These are phyloP conservation scores for Fraxinus latifolia DNA, from an alignment of 305 asterid genomes.

Conservation along the genomic window DNA sequence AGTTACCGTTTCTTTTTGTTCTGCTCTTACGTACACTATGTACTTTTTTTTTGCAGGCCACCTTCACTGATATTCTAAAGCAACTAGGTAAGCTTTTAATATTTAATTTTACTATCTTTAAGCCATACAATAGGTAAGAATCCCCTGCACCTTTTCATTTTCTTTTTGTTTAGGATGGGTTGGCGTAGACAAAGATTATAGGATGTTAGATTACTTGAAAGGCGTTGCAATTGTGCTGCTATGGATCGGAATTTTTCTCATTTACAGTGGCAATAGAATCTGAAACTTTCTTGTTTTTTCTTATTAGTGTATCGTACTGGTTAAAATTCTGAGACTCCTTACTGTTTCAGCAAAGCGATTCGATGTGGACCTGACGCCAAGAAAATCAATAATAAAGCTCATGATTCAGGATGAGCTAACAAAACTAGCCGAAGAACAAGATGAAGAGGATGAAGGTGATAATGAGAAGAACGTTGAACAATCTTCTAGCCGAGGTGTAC, in stretches of 20 bases:
- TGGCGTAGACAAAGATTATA: neutral
- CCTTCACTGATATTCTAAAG: constrained; percentile 54
- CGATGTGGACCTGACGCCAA: neutral
- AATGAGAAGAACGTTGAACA: neutral
- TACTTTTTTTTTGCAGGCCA: constrained; percentile 37
- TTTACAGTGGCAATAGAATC: neutral
- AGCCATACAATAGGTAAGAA: neutral
- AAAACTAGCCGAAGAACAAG: constrained; percentile 10
- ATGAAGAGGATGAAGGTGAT: neutral
- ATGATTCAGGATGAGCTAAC: constrained; percentile 29
- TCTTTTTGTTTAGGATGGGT: neutral
- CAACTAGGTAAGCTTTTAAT: constrained; percentile 40
- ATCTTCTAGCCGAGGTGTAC: neutral
- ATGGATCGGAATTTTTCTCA: neutral
- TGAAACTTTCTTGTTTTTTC: neutral
- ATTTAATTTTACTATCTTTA: neutral
- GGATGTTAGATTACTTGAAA: neutral
- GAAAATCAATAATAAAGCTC: constrained; percentile 16
- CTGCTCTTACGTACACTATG: neutral
- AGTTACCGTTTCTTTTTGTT: neutral
- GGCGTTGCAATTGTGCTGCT: neutral
- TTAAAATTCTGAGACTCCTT: neutral
- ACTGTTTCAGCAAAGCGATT: constrained; percentile 19
- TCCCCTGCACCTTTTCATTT: neutral
- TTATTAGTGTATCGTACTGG: neutral